Evolutionary conservation across 805 yeast species (phyloP).

Genomic region (Kodamaea hsintzibuensis): DNA sequence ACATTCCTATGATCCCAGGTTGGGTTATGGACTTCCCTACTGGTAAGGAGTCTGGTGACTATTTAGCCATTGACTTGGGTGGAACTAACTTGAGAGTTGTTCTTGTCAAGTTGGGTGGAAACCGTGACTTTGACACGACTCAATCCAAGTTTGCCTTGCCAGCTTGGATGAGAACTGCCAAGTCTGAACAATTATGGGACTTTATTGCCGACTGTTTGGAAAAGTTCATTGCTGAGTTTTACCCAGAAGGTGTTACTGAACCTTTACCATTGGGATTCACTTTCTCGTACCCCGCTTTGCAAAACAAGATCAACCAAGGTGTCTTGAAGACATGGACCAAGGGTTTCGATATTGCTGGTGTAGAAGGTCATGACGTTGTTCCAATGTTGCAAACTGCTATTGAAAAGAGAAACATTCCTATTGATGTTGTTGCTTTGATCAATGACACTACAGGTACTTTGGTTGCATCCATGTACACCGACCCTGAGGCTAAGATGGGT

Average conservation of each 20-base stretch:
- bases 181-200: conserved; percentile 73
- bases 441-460: conserved; percentile 97
- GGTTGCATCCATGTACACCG: conserved; percentile 92
- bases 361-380: conserved; percentile 92
- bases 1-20: conserved; percentile 95
- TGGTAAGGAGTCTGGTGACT: conserved; percentile 88
- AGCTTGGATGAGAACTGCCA: conserved; percentile 71
- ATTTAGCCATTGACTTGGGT: conserved; percentile 92
- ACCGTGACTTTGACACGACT: conserved; percentile 77
- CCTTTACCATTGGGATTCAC: conserved; percentile 81
- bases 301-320: conserved; percentile 81
- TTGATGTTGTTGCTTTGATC: conserved; percentile 86
- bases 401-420: conserved; percentile 64
- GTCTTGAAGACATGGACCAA: conserved; percentile 94
- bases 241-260: conserved; percentile 63
- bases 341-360: conserved; percentile 91
- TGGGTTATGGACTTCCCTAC: conserved; percentile 96
- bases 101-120: conserved; percentile 79
- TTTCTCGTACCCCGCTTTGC: conserved; percentile 88
- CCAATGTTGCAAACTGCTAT: conserved; percentile 85
- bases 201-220: conserved; percentile 84
- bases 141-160: conserved; percentile 89
- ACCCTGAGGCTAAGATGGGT: conserved; percentile 88
- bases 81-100: conserved; percentile 97
- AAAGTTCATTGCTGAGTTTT: conserved; percentile 63